These are phyloP conservation scores for Chaetomium strumarium DNA, from an alignment of 2,329 filamentous ascomycete species.

Conservation along the genomic window DNA sequence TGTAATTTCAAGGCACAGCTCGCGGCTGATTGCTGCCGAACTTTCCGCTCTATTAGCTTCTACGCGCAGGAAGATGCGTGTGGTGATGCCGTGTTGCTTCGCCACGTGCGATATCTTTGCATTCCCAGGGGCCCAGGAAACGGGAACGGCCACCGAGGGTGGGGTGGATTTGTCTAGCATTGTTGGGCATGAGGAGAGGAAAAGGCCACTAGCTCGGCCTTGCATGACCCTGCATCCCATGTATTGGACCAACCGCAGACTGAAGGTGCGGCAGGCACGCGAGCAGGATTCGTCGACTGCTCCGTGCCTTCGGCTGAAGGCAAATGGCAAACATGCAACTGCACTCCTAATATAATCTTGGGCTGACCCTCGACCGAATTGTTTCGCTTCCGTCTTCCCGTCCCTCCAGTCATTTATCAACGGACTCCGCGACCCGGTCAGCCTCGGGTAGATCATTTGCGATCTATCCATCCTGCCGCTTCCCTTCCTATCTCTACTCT, in stretches of 20 bases:
- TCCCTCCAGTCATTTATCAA: neutral
- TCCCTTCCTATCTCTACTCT: neutral
- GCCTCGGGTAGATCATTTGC: neutral
- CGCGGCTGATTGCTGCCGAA: neutral
- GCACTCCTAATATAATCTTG: neutral
- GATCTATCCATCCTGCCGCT: neutral
- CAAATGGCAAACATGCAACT: neutral
- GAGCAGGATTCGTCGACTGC: neutral
- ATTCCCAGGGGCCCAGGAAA: neutral
- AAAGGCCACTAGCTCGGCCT: too few relatives aligned
- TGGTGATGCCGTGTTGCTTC: neutral
- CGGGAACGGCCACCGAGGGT: conserved; percentile 6
- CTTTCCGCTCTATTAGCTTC: neutral
- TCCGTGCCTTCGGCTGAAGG: neutral
- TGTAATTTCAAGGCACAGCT: neutral
- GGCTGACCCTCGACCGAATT: neutral
- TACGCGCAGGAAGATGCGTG: neutral
- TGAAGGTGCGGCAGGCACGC: neutral
- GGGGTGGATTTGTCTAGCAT: neutral
- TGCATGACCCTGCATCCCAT: neutral
- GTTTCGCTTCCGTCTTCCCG: neutral
- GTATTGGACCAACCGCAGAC: neutral
- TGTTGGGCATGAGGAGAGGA: neutral
- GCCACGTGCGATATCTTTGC: conserved; percentile 1
- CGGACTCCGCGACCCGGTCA: neutral